phyloP scores from a whole-genome alignment of 148 eudicot species.

The Silene uniflora region DNA sequence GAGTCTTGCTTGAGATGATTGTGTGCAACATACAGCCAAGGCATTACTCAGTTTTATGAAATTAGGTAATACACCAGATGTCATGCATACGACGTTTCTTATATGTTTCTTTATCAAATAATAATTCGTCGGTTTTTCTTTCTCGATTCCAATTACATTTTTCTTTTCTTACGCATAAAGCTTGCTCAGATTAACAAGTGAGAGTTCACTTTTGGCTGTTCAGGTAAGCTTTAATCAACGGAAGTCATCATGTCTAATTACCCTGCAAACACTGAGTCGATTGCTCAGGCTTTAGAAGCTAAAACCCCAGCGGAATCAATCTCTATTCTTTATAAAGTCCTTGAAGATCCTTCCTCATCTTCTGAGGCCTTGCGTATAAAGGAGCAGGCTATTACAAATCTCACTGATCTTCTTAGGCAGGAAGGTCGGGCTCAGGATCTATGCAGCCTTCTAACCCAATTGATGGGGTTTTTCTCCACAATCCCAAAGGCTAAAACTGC shows the following conservation, averaged over 20 bases:
- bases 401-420: conserved; percentile 38
- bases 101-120: too few species aligned
- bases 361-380: conserved; percentile 40
- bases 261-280: conserved; percentile 42
- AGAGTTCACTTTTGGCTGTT: neutral
- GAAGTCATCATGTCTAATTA: conserved; percentile 28
- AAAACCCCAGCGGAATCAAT: conserved; percentile 37
- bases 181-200: neutral
- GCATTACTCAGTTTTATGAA: too few species aligned
- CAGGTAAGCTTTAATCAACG: neutral
- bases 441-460: conserved; percentile 36
- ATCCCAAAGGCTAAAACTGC: conserved; percentile 52
- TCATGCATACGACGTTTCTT: too few species aligned
- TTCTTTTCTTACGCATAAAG: neutral
- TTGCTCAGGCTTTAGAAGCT: conserved; percentile 42
- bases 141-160: too few species aligned
- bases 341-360: conserved; percentile 41
- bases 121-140: too few species aligned
- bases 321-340: conserved; percentile 37
- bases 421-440: conserved; percentile 41
- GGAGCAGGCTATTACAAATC: conserved; percentile 44
- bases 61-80: too few species aligned
- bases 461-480: conserved; percentile 36
- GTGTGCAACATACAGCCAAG: too few species aligned
- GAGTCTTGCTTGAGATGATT: too few species aligned